Evolutionary conservation across 176 grass and related monocot genomes (phyloP).

Genomic region (Aechmea fasciata): DNA sequence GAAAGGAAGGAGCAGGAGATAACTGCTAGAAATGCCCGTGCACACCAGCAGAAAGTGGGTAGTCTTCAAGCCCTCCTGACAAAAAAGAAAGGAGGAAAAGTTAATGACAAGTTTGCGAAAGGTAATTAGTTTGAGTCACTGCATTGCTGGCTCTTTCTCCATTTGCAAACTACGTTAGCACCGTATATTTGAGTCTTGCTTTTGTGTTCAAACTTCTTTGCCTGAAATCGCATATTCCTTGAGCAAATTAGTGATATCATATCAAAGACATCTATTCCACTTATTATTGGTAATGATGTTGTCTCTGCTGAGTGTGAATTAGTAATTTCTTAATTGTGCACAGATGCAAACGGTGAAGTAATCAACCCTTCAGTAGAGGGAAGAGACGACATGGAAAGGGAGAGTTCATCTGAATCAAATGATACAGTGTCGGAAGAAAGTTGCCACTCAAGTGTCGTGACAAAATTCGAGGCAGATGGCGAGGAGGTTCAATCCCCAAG

Average conservation of each 20-base stretch:
- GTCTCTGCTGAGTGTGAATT: slow-evolving; percentile 7
- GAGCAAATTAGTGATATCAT: too few relatives aligned
- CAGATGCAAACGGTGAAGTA: slow-evolving; percentile 54
- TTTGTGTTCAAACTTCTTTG: not conserved
- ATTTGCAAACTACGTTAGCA: not conserved
- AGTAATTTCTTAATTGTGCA: not conserved
- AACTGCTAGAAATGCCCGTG: slow-evolving; percentile 64
- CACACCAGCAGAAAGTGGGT: slow-evolving; percentile 50
- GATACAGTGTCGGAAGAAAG: slow-evolving; percentile 33
- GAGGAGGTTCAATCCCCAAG: slow-evolving; percentile 37
- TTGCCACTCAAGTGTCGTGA: slow-evolving; percentile 27
- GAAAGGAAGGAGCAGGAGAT: slow-evolving; percentile 88
- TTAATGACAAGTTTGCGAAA: slow-evolving; percentile 25
- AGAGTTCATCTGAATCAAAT: slow-evolving; percentile 24
- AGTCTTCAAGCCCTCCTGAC: slow-evolving; percentile 46
- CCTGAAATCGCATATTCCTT: not conserved
- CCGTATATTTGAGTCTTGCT: slow-evolving; percentile 6
- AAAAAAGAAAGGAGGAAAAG: slow-evolving; percentile 26
- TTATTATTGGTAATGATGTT: not conserved
- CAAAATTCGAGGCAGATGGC: slow-evolving; percentile 29
- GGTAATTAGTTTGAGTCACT: slow-evolving; percentile 32
- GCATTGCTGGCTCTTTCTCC: slow-evolving; percentile 11
- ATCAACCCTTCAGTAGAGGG: slow-evolving; percentile 37
- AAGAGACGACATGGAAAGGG: slow-evolving; percentile 17
- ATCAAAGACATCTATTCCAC: not conserved